phyloP scores from a whole-genome alignment of 2,329 filamentous ascomycete genomes.

The Aspergillus pseudotamarii region DNA sequence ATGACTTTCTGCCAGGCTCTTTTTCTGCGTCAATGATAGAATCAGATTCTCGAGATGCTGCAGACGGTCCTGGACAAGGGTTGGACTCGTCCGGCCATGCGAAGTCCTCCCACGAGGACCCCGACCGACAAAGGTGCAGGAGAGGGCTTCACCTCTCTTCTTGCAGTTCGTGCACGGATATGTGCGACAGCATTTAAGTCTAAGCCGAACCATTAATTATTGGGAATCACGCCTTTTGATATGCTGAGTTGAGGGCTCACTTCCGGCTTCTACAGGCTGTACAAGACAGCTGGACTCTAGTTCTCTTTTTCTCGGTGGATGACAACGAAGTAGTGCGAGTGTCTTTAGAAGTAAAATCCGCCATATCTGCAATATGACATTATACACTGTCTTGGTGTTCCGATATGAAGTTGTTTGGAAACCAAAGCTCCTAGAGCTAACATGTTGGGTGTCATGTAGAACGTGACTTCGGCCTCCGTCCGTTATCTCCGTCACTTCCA shows the following conservation, averaged over 20 bases:
- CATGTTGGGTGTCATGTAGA: background rate
- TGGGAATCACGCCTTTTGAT: background rate
- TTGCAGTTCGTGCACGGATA: constrained; percentile 40
- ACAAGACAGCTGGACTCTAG: constrained; percentile 42
- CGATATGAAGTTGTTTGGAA: background rate
- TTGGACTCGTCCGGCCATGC: constrained; percentile 29
- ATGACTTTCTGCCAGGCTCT: constrained; percentile 18
- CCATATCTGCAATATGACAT: background rate
- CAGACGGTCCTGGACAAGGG: constrained; percentile 38
- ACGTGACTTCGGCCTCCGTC: constrained; percentile 3
- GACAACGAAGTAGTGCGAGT: background rate
- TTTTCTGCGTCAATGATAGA: constrained; percentile 37
- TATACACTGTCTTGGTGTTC: background rate
- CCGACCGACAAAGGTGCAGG: constrained; percentile 39
- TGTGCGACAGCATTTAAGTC: constrained; percentile 40
- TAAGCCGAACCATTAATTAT: constrained; percentile 13
- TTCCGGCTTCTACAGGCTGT: constrained; percentile 41
- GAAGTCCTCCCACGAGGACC: constrained; percentile 35
- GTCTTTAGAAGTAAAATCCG: background rate
- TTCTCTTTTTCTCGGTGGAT: constrained; percentile 33
- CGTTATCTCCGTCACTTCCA: constrained; percentile 1
- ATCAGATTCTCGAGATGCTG: constrained; percentile 42
- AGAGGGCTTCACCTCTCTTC: constrained; percentile 33
- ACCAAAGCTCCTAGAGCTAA: background rate
- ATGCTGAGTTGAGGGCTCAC: constrained; percentile 22